Evolutionary conservation across 768 basidiomycete species (phyloP).

Genomic region (Dictyophora rubrovolvata): DNA sequence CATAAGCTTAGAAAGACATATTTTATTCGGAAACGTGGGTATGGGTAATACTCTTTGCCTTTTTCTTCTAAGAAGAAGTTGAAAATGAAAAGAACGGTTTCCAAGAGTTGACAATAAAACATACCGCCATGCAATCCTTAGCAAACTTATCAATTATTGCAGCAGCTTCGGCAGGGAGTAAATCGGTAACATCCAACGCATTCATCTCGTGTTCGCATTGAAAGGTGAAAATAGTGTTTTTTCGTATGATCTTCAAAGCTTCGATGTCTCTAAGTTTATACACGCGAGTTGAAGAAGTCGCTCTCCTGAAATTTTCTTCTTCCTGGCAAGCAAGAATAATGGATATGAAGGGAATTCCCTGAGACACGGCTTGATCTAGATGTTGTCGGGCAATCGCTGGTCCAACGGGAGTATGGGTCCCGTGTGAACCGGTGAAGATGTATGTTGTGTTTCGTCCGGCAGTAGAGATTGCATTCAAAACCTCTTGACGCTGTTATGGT

Average conservation of each 20-base stretch:
- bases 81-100: no score
- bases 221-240: background rate
- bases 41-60: background rate
- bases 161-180: background rate
- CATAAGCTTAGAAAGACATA: no score
- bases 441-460: slow-evolving; percentile 2
- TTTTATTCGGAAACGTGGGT: background rate
- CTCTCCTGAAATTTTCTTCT: background rate
- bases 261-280: background rate
- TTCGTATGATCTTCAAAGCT: background rate
- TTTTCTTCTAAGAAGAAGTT: background rate
- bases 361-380: background rate
- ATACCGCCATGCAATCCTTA: background rate
- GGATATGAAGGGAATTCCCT: slow-evolving; percentile 1
- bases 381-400: background rate
- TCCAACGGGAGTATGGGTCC: background rate
- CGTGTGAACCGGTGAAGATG: slow-evolving; percentile 2
- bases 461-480: background rate
- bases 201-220: slow-evolving; percentile 2
- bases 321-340: background rate
- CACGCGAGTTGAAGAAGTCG: background rate
- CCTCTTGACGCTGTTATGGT: background rate
- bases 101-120: background rate
- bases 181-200: background rate
- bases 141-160: background rate